Base-by-base conservation (phyloP, 371 early-diverging fungal genomes). In the Apophysomyces sp. region DNA sequence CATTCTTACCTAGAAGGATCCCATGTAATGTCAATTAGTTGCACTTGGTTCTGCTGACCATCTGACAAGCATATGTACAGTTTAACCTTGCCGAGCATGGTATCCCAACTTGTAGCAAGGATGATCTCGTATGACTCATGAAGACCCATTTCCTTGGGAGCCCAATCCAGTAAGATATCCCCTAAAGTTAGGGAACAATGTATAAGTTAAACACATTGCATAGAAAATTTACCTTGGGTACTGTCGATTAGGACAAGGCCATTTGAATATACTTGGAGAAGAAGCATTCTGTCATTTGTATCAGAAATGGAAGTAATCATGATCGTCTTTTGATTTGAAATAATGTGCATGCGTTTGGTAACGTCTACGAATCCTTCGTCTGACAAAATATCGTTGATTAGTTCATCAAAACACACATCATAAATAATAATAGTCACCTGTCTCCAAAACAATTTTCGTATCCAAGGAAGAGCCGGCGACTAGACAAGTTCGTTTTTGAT, bases 291-390 rank as follows among this genome's bases (percentile, higher is more conserved):
- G 0, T 51, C 18, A 1, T 61, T 55, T 13, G 39, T 21, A 21
- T 44, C 41, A 24, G 11, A 26, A 34, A 71, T 52, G 4, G 65
- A 58, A 9, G 26, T 40, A 1, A 53, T 58, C 15, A 64, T 27
- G 5, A 71, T 34, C 31, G 71, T 67, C 11, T 67, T 57, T 52
- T 18, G 6, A 30, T 27, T 13, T 6, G 7, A 28, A 8, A 55
- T 32, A 1, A 63, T 58, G 6, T 40, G 34, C 13, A 52, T 40
- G 2, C 18, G 13, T 8, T 39, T 28, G 8, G 67, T 71, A 4
- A 71, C 54, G 24, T 71, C 67, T 26, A 51, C 39, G 0, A 71
- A 51, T 16, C 59, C 60, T 12, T 52, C 61, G 39, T 52, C 71
- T 71, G 28, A 21, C 24, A 24, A 13, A 7, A 29, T 2, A 28